Evolutionary conservation across 257 asterid species (phyloP).

Genomic region (Solanum sparsipilum): DNA sequence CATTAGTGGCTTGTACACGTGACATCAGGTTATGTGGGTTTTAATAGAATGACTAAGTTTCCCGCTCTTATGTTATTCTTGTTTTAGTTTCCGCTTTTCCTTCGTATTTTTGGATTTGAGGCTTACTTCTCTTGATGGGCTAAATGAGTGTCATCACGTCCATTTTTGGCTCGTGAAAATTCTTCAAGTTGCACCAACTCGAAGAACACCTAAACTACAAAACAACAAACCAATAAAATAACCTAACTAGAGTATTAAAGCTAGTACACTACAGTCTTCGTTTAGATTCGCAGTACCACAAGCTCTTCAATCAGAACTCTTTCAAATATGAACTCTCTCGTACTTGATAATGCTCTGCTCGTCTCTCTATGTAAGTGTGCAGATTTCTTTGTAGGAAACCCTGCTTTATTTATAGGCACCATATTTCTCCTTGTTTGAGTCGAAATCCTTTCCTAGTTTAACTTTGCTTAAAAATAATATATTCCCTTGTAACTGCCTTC

Average conservation of each 20-base stretch:
- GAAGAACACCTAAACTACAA: neutral
- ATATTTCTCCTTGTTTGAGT: neutral
- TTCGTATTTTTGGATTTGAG: too few relatives aligned
- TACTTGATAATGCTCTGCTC: too few relatives aligned
- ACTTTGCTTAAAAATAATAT: neutral
- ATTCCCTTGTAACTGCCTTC: neutral
- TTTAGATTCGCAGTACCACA: neutral
- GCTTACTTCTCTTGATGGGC: neutral
- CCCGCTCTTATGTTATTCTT: too few relatives aligned
- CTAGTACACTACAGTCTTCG: neutral
- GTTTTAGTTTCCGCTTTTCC: too few relatives aligned
- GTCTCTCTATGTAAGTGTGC: too few relatives aligned
- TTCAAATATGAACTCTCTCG: too few relatives aligned
- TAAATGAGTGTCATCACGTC: neutral
- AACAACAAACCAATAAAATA: neutral
- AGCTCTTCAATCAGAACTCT: neutral
- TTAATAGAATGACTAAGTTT: too few relatives aligned
- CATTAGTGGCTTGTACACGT: too few relatives aligned
- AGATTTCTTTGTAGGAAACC: too few relatives aligned
- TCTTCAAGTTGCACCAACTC: neutral
- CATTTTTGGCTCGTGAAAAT: neutral
- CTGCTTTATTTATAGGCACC: neutral
- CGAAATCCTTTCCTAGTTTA: neutral
- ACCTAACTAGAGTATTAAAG: neutral
- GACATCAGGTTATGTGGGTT: too few relatives aligned